phyloP scores from a whole-genome alignment of 805 yeast genomes.

The Starmerella sirachaensis region DNA sequence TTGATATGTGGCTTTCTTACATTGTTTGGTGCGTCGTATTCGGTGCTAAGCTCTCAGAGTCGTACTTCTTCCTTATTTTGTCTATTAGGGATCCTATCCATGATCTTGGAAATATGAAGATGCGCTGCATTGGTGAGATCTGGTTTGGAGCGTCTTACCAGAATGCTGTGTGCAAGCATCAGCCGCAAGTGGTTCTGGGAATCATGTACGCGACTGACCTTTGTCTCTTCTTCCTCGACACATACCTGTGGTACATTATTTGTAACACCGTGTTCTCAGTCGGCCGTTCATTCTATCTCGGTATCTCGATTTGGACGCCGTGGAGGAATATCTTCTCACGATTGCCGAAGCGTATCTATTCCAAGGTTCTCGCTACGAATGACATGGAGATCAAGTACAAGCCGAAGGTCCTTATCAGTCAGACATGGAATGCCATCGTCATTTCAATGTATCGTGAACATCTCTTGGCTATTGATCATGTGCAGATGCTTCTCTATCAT shows the following conservation, averaged over 20 bases:
- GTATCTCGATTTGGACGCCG: conserved; percentile 97
- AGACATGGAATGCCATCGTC: conserved; percentile 98
- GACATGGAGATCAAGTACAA: conserved; percentile 99
- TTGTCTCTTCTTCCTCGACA: conserved; percentile 94
- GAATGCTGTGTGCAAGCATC: conserved; percentile 61
- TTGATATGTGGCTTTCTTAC: conserved; percentile 94
- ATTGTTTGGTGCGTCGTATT: conserved; percentile 82
- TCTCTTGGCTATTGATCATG: conserved; percentile 94
- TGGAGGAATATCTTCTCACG: conserved; percentile 99
- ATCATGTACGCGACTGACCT: conserved; percentile 88
- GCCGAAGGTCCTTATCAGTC: conserved; percentile 95
- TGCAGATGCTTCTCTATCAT: conserved; percentile 90
- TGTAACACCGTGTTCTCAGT: conserved; percentile 91
- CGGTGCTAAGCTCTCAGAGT: conserved; percentile 78
- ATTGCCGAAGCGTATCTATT: conserved; percentile 96
- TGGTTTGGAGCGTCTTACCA: conserved; percentile 50
- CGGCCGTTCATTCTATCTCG: conserved; percentile 95
- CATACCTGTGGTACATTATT: conserved; percentile 96
- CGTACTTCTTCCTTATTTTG: conserved; percentile 80
- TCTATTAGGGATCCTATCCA: conserved; percentile 92
- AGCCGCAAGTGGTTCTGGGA: conserved; percentile 80
- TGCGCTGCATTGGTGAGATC: conserved; percentile 93
- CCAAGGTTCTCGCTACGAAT: conserved; percentile 93
- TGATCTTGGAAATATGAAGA: conserved; percentile 64
- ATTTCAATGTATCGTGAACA: conserved; percentile 99